These are phyloP conservation scores for Drechslerella dactyloides DNA, from an alignment of 2,329 filamentous ascomycete genomes.

Conservation along the genomic window DNA sequence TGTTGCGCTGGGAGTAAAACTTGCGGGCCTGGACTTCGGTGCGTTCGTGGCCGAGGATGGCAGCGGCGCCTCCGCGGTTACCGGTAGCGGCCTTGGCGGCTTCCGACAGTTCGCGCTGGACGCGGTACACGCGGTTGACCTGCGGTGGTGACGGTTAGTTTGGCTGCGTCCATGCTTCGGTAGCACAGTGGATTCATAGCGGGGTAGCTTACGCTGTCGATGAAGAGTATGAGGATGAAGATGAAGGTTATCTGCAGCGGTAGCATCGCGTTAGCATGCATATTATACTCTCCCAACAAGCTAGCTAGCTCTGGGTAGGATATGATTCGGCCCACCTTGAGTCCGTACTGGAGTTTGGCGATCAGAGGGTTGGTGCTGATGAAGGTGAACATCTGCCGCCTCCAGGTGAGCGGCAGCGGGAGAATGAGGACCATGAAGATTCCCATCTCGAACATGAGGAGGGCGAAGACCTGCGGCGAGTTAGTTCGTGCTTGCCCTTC, in stretches of 20 bases:
- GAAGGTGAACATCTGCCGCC: conserved; percentile 90
- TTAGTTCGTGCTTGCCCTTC: not conserved
- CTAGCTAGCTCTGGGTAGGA: not conserved
- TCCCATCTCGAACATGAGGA: conserved; percentile 81
- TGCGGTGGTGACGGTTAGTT: not conserved
- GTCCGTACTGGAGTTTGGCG: conserved; percentile 92
- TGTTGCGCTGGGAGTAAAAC: conserved; percentile 99
- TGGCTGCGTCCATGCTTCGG: no score
- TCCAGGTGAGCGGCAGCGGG: conserved; percentile 84
- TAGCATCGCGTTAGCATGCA: conserved; percentile 45
- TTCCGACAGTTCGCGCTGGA: conserved; percentile 83
- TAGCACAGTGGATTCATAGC: no score
- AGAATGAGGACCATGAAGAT: conserved; percentile 81
- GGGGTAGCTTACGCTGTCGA: conserved; percentile 82
- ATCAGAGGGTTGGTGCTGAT: conserved; percentile 86
- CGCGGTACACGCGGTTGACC: conserved; percentile 85
- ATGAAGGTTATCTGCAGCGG: conserved; percentile 82
- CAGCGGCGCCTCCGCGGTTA: conserved; percentile 61
- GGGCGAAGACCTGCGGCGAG: conserved; percentile 73
- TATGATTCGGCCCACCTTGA: conserved; percentile 69
- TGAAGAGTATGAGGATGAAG: conserved; percentile 97
- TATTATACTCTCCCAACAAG: conserved; percentile 18
- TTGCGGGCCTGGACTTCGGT: conserved; percentile 99
- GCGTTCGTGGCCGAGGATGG: conserved; percentile 86
- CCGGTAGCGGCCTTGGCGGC: conserved; percentile 22